Base-by-base conservation (phyloP, 345 rosid species). In the Eucalyptus marginata region DNA sequence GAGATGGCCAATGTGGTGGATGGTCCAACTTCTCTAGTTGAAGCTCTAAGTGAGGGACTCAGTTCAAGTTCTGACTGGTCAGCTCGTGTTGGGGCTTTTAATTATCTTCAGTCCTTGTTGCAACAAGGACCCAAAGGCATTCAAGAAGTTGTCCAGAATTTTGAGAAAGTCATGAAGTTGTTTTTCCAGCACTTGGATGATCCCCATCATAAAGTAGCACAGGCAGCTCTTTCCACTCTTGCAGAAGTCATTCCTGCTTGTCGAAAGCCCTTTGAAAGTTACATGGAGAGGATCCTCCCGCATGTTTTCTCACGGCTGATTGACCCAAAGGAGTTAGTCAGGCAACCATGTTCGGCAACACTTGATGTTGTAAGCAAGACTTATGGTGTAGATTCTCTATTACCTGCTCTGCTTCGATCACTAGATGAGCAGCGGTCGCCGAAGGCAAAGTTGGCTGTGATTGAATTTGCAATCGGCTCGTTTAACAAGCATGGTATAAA, bases 201-300 rank as follows among this genome's bases (percentile, higher is more conserved):
- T 93, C 99, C 99, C 71, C 99, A 98, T 93, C 99, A 97, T 94
- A 98, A 98, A 93, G 99, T 97, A 86, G 99, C 99, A 43, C 99
- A 98, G 93, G 99, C 99, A 91, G 99, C 99, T 91, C 95, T 98
- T 85, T 95, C 99, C 52, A 95, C 99, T 43, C 98, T 98, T 27
- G 98, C 99, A 40, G 99, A 97, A 92, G 94, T 98, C 89, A 95
- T 98, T 91, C 97, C 99, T 76, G 90, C 98, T 88, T 98, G 99
- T 93, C 95, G 99, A 91, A 98, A 95, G 96, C 97, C 99, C 27
- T 98, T 98, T 90, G 99, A 98, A 93, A 95, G 98, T 93, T 98
- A 95, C 92, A 97, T 98, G 97, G 99, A 98, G 91, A 94, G 99
- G 92, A 96, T 98, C 81, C 93, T 97, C 87, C 99, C 99, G 29